Evolutionary conservation across 2,329 filamentous ascomycete genomes (phyloP), one percentile per base, ranked within the genome.

Genomic region (Eutypa lata): DNA sequence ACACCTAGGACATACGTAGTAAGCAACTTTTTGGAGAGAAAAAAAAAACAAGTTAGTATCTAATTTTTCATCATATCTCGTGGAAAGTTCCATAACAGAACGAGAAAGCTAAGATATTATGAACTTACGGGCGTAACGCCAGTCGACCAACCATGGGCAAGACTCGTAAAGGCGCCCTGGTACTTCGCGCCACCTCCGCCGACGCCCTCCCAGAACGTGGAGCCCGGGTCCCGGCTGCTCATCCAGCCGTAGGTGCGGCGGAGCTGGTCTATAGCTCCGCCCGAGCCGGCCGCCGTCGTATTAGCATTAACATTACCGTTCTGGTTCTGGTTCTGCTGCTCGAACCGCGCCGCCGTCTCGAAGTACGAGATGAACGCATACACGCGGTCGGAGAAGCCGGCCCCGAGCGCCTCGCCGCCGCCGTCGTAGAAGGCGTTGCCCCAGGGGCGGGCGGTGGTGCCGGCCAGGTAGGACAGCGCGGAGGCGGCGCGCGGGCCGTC

Each of bases 301-400:
- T 5, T 31, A 31, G 26, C 10, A 31, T 5, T 31, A 31, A 10
- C 10, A 10, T 31, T 31, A 31, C 26, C 26, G 10, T 31, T 5
- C 6, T 31, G 10, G 26, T 31, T 31, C 35, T 38, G 35, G 7
- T 38, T 6, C 35, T 18, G 7, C 35, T 14, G 13, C 35, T 38
- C 68, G 57, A 81, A 79, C 10, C 77, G 73, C 13, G 77, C 78
- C n/a, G 72, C 69, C 18, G 77, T 68, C 64, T 81, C 78, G 56
- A 81, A 80, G 60, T 77, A 81, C 2, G 77, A 80, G 18, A 76
- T 72, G 55, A 81, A 80, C 2, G 78, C 70, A 51, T 81, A 81
- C 3, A 80, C 77, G 13, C 76, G 70, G 48, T 74, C 62, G 2
- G 70, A 70, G 58, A 73, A 78, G 1, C 68, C 72, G 0, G 55